Evolutionary conservation across 2,329 filamentous ascomycete species (phyloP), one percentile per base, ranked within the genome.

Genomic region (Sporothrix sp.): DNA sequence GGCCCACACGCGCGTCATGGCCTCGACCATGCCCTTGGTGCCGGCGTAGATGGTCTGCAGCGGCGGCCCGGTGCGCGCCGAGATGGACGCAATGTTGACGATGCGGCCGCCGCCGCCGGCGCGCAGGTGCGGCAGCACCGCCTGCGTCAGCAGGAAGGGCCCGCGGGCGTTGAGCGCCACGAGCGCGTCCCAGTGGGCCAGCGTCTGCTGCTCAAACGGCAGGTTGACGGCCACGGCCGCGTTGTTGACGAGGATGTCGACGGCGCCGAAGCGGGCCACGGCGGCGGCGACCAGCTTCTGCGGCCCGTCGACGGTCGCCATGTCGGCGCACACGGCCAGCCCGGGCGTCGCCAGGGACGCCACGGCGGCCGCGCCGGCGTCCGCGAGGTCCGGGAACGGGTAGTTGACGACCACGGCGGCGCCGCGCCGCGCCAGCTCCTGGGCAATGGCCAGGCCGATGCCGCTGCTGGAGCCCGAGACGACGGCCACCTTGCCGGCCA

Each of bases 81-180:
- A 76, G 1, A 82, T 69, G 2, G 74, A 79, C 13, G 70, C 70
- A 53, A 83, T 72, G 63, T 81, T 82, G 64, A 82, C 73, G 53
- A 83, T 75, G 7, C 78, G 70, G 8, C 53, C 36, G 10, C 48
- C 40, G 65, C 3, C 62, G 57, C 28, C 25, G 10, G 6, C 10
- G 6, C 10, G 64, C 1, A 82, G 66, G 54, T 77, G 65, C 0
- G 76, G 76, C 11, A 77, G 63, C 0, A 75, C 68, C 0, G 73
- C 71, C 56, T 78, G 71, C 1, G 71, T 71, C 51, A 83, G 66
- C 18, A 82, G 64, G 13, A 80, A 62, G 0, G 73, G 68, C 0
- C 71, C 78, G 14, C 74, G 71, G 3, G 79, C 71, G 59, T 83
- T 82, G 56, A 79, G 64, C 54, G 78, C 63, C 60, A 74, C 81